Conservation (phyloP, 2,329 filamentous ascomycete genomes). For the Talaromyces funiculosus region DNA sequence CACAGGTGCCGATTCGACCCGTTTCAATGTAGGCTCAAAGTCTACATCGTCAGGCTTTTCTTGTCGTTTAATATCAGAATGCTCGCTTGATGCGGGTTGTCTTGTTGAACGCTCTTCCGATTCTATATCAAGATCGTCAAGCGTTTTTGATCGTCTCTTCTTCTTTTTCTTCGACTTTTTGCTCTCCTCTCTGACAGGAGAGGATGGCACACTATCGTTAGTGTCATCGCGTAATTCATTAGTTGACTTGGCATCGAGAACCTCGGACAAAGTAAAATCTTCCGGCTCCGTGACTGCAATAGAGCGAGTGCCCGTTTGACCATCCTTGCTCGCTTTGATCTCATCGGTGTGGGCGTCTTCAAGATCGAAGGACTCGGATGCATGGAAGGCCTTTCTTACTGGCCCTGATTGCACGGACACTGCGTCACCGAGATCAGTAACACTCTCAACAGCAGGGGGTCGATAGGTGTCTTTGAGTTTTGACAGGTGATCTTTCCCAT, state of each 20-base stretch:
- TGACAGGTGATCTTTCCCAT: slow-evolving; percentile 59
- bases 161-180: slow-evolving; percentile 15
- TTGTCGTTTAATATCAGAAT: not conserved
- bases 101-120: slow-evolving; percentile 13
- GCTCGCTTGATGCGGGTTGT: not conserved
- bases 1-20: not conserved
- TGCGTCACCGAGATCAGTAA: slow-evolving; percentile 22
- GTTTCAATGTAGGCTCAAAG: not conserved
- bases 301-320: not conserved
- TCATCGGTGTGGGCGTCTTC: not conserved
- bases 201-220: slow-evolving; percentile 19
- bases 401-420: not conserved
- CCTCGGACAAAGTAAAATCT: not conserved
- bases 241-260: not conserved
- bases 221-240: not conserved
- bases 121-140: slow-evolving; percentile 19
- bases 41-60: not conserved
- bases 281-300: not conserved
- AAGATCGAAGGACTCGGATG: not conserved
- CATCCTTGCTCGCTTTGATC: not conserved
- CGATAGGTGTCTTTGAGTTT: slow-evolving; percentile 51
- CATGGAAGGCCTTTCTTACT: not conserved
- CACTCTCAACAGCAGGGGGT: slow-evolving; percentile 47
- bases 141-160: slow-evolving; percentile 19
- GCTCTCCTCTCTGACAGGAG: slow-evolving; percentile 12